Evolutionary conservation across 2,329 filamentous ascomycete genomes (phyloP), one percentile per base, ranked within the genome.

Genomic region (Clarireedia sp.): DNA sequence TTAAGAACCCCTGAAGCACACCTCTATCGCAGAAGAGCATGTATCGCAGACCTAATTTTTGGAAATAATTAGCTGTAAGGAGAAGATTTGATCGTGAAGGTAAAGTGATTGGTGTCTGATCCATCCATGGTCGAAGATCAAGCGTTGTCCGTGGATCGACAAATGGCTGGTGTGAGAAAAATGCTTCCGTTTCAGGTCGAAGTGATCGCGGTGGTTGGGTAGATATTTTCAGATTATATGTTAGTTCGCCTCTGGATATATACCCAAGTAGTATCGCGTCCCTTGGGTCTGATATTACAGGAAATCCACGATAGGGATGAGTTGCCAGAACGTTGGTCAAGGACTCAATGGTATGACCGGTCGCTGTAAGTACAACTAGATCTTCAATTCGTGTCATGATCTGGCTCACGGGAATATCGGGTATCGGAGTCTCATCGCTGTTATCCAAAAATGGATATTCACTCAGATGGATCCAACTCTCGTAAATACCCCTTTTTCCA

Each of bases 51-150:
- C 94, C 94, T 8, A 99, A 81, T 68, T 92, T 92, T 74, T 96
- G 90, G 72, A 99, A 97, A 79, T 99, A 95, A 56, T 81, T 85
- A 23, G 95, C 85, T 3, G 89, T 89, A n/a, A 97, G 80, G 68
- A 91, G 85, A 58, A 99, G 82, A 57, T 79, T 86, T 16, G 85
- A 84, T 60, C 84, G 81, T 21, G 83, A 84, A 43, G 90, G 88
- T 17, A 97, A 77, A 0, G 94, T 97, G 47, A 99, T 87, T 0
- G 94, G 94, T 0, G 94, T 99, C 71, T 96, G 92, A 70, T 99
- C 94, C 90, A 99, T 96, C 94, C 94, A 99, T 2, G 91, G 91
- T 7, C 92, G 79, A 10, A 99, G 78, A 71, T 99, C 94, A 40
- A 99, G 82, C 0, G 86, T 90, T 16, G 82, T 79, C 19, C 79